Conservation (phyloP, 2,329 filamentous ascomycete species). For the Pyrenophora seminiperda region DNA sequence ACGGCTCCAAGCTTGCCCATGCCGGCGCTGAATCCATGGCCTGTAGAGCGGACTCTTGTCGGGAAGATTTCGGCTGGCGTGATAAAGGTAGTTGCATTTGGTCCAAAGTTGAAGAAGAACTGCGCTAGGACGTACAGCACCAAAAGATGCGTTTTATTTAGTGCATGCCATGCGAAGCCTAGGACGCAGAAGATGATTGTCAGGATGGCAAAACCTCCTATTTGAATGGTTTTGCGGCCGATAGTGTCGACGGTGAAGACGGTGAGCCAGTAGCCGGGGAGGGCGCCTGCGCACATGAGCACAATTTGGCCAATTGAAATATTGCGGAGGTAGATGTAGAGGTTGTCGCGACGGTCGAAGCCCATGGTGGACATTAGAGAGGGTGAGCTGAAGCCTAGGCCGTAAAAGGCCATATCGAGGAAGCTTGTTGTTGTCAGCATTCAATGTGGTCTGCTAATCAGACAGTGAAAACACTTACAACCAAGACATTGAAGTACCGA, state of each 20-base stretch:
- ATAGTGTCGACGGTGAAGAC: constrained; percentile 74
- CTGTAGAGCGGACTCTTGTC: constrained; percentile 55
- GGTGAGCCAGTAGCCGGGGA: constrained; percentile 82
- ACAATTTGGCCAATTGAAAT: constrained; percentile 80
- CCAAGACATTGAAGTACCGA: constrained; percentile 82
- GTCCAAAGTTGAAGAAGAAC: constrained; percentile 62
- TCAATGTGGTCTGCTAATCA: neutral
- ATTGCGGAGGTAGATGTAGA: constrained; percentile 74
- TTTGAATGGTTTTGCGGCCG: constrained; percentile 78
- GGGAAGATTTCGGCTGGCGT: constrained; percentile 59
- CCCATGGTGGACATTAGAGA: constrained; percentile 74
- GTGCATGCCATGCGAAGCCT: constrained; percentile 55
- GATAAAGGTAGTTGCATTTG: constrained; percentile 59
- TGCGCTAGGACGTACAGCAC: constrained; percentile 55
- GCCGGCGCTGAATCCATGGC: constrained; percentile 56
- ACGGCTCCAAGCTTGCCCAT: constrained; percentile 57
- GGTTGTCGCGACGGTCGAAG: constrained; percentile 66
- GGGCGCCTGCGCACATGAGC: constrained; percentile 76
- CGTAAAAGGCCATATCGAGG: constrained; percentile 64
- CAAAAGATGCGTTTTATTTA: constrained; percentile 51
- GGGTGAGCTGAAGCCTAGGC: constrained; percentile 74
- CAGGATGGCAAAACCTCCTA: constrained; percentile 58
- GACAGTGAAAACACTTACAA: constrained; percentile 52
- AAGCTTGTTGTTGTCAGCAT: constrained; percentile 44
- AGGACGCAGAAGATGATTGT: constrained; percentile 57